Conservation (phyloP, 2,329 filamentous ascomycete species). For the Leptographium radiaticola region DNA sequence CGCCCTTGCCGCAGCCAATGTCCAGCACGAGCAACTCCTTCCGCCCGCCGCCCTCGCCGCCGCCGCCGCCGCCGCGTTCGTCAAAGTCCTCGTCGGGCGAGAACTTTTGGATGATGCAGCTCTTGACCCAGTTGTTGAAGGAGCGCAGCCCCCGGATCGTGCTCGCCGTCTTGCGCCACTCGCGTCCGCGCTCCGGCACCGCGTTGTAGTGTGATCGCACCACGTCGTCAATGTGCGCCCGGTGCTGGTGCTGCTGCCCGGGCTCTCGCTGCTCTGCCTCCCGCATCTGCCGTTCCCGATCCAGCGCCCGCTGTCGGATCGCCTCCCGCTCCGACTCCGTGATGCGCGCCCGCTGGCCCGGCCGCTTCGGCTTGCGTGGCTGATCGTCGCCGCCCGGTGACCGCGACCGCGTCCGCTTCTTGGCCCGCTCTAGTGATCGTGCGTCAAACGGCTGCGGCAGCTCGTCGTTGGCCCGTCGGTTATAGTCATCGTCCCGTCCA, state of each 20-base stretch:
- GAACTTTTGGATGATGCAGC: constrained; percentile 93
- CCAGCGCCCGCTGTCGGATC: constrained; percentile 44
- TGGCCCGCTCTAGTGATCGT: constrained; percentile 42
- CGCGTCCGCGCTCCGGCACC: constrained; percentile 81
- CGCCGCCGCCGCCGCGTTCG: constrained; percentile 41
- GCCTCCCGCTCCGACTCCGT: constrained; percentile 54
- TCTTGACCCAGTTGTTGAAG: constrained; percentile 99
- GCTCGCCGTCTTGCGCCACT: constrained; percentile 89
- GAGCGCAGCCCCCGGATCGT: constrained; percentile 88
- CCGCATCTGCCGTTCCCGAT: constrained; percentile 36
- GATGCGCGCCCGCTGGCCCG: constrained; percentile 53
- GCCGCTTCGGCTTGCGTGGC: constrained; percentile 54
- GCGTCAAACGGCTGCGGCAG: constrained; percentile 50
- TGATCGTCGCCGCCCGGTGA: constrained; percentile 19
- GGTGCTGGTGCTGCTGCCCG: constrained; percentile 22
- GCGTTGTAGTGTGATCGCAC: constrained; percentile 93
- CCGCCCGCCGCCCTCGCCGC: constrained; percentile 35
- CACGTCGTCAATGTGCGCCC: constrained; percentile 63
- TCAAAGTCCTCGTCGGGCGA: constrained; percentile 65
- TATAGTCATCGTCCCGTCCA: constrained; percentile 11
- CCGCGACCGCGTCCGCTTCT: constrained; percentile 42
- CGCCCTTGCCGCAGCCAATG: constrained; percentile 92
- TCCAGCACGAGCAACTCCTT: constrained; percentile 70
- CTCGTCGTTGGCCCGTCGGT: constrained; percentile 21
- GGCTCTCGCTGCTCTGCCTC: constrained; percentile 23